phyloP scores from a whole-genome alignment of 2,329 filamentous ascomycete species.

The Xylaria polymorpha region DNA sequence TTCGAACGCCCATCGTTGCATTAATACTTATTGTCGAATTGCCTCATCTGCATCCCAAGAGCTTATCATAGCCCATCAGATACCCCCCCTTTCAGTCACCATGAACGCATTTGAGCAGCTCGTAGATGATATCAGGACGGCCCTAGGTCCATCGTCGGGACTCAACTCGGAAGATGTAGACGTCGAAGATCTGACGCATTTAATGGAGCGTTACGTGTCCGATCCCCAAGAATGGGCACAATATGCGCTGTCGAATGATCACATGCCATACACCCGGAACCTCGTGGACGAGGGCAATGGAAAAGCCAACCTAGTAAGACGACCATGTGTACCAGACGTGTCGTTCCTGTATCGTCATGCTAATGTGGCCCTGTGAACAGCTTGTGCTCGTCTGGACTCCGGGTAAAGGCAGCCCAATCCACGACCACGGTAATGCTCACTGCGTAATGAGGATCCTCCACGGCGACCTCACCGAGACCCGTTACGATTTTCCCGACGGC shows the following conservation, averaged over 20 bases:
- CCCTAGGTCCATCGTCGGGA: constrained; percentile 83
- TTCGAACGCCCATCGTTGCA: constrained; percentile 11
- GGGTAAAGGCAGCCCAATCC: constrained; percentile 83
- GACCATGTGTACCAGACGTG: constrained; percentile 1
- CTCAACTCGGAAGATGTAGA: constrained; percentile 86
- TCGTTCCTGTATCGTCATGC: constrained; percentile 21
- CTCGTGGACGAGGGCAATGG: constrained; percentile 91
- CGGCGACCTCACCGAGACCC: constrained; percentile 82
- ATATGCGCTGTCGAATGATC: constrained; percentile 79
- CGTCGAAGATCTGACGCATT: constrained; percentile 72
- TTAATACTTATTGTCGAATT: constrained; percentile 9
- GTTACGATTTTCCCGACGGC: constrained; percentile 76
- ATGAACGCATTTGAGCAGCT: constrained; percentile 73
- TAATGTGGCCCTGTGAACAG: constrained; percentile 58
- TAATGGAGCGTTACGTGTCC: constrained; percentile 82
- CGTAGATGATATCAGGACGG: constrained; percentile 77
- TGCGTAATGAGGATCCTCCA: constrained; percentile 92
- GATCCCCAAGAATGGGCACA: constrained; percentile 75
- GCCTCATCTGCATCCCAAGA: constrained; percentile 22
- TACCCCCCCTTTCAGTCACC: constrained; percentile 22
- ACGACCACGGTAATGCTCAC: constrained; percentile 89
- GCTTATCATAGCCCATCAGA: constrained; percentile 18
- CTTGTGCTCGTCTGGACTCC: constrained; percentile 91
- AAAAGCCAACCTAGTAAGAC: constrained; percentile 63
- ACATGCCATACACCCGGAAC: constrained; percentile 83